These are phyloP conservation scores for Kalaharituber pfeilii DNA, from an alignment of 2,329 filamentous ascomycete genomes.

Conservation along the genomic window DNA sequence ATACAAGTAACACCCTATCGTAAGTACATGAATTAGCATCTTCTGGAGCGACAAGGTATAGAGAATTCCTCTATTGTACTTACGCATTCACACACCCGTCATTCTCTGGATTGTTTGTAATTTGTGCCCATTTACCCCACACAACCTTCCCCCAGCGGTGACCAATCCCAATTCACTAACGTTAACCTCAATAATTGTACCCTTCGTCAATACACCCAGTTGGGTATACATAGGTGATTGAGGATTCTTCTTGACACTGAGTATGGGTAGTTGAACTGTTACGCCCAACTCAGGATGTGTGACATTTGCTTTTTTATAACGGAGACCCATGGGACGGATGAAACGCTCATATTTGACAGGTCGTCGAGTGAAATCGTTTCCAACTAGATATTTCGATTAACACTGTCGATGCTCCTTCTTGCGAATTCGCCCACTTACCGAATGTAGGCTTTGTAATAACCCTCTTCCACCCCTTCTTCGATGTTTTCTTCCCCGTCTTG, in stretches of 20 bases:
- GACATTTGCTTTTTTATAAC: slow-evolving; percentile 38
- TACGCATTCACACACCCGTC: slow-evolving; percentile 43
- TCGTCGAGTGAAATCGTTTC: slow-evolving; percentile 70
- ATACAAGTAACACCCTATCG: background rate
- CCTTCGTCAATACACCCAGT: slow-evolving; percentile 73
- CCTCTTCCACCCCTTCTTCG: slow-evolving; percentile 55
- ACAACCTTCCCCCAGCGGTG: slow-evolving; percentile 79
- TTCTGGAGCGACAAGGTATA: background rate
- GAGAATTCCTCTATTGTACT: no score
- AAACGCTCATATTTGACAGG: slow-evolving; percentile 64
- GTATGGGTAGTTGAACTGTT: slow-evolving; percentile 71
- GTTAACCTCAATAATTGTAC: slow-evolving; percentile 78
- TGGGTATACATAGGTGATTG: slow-evolving; percentile 85
- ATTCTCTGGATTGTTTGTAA: slow-evolving; percentile 43
- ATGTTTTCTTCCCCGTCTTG: slow-evolving; percentile 86
- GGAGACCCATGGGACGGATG: slow-evolving; percentile 44
- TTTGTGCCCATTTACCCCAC: slow-evolving; percentile 71
- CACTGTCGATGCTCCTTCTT: background rate
- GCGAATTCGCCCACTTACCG: slow-evolving; percentile 21
- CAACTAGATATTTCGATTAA: slow-evolving; percentile 37
- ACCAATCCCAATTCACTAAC: slow-evolving; percentile 81
- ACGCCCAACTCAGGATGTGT: slow-evolving; percentile 64
- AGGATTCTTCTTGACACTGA: slow-evolving; percentile 67
- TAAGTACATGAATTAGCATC: background rate
- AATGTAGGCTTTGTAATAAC: slow-evolving; percentile 71